A percentile compares a stretch with the other conserved stretches of the same genome.
phyloP scores from a whole-genome alignment of 192 early-diverging fungal species.

The Diversispora epigaea region DNA sequence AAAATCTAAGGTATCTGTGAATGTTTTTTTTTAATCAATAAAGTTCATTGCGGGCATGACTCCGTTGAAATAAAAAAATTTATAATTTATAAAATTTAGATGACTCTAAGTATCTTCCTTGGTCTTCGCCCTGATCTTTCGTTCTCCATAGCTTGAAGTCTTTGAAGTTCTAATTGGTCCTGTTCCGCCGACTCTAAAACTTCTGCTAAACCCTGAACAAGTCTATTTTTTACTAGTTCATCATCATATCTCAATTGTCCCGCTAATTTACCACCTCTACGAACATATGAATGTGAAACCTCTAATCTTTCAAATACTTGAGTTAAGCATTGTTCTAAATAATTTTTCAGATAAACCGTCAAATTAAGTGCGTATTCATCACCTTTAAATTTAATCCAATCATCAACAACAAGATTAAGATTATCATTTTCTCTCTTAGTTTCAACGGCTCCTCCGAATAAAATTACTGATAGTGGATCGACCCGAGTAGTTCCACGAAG shows the following conservation, averaged over 20 bases:
- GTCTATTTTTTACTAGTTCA: too few species aligned
- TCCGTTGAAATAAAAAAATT: too few species aligned
- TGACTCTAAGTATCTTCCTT: too few species aligned
- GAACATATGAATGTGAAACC: conserved; percentile 5
- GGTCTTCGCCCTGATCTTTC: too few species aligned
- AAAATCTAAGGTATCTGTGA: too few species aligned
- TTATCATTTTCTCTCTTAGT: conserved; percentile 30
- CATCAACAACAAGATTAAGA: conserved; percentile 41
- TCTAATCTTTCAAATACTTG: conserved; percentile 34
- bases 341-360: conserved; percentile 35
- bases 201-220: too few species aligned
- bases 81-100: too few species aligned
- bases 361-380: conserved; percentile 36
- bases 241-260: neutral
- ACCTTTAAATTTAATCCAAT: conserved; percentile 45
- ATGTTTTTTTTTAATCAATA: too few species aligned
- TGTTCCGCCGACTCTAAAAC: too few species aligned
- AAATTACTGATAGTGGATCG: conserved; percentile 42
- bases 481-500: conserved; percentile 43
- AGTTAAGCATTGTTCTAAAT: conserved; percentile 42
- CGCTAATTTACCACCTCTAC: neutral
- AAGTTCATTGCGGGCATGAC: too few species aligned
- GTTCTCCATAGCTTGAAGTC: too few species aligned
- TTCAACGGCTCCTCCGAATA: conserved; percentile 47
- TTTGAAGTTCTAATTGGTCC: too few species aligned